These are phyloP conservation scores for Colletotrichum orbiculare DNA, from an alignment of 2,329 filamentous ascomycete species.

Conservation along the genomic window DNA sequence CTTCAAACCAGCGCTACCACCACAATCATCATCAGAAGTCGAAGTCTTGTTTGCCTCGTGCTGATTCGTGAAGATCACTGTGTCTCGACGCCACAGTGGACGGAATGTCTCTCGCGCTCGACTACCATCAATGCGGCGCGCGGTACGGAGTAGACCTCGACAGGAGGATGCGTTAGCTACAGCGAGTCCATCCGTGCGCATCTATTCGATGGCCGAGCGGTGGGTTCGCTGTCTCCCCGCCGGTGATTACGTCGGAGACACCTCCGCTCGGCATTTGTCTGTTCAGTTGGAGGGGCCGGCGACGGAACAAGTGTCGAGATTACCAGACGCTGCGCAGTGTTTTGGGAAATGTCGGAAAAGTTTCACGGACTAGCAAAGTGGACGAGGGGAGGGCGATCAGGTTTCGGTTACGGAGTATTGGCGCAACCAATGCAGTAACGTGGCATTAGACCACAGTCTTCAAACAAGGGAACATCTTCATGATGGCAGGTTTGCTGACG, in stretches of 20 bases:
- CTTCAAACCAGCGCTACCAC: too few relatives aligned
- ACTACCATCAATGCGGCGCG: not conserved
- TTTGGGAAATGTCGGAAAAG: constrained; percentile 17
- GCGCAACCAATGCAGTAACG: constrained; percentile 13
- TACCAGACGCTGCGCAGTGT: constrained; percentile 1
- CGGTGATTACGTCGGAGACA: constrained; percentile 13
- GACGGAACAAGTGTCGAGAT: not conserved
- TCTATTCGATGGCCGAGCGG: constrained; percentile 13
- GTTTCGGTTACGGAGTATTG: not conserved
- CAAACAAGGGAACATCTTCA: constrained; percentile 21
- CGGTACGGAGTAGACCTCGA: constrained; percentile 3
- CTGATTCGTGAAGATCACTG: too few relatives aligned
- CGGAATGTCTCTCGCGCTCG: not conserved
- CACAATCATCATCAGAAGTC: too few relatives aligned
- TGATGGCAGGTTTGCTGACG: not conserved
- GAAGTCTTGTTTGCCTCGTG: too few relatives aligned
- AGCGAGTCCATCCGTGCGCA: constrained; percentile 15
- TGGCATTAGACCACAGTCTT: constrained; percentile 21
- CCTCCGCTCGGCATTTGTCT: constrained; percentile 15
- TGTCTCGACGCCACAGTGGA: too few relatives aligned
- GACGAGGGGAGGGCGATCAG: not conserved
- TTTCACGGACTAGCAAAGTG: constrained; percentile 20
- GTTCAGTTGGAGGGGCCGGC: not conserved
- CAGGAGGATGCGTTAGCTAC: not conserved
- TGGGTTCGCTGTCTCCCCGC: constrained; percentile 9